Conservation (phyloP, 306 rosid species). For the Castanea sativa region DNA sequence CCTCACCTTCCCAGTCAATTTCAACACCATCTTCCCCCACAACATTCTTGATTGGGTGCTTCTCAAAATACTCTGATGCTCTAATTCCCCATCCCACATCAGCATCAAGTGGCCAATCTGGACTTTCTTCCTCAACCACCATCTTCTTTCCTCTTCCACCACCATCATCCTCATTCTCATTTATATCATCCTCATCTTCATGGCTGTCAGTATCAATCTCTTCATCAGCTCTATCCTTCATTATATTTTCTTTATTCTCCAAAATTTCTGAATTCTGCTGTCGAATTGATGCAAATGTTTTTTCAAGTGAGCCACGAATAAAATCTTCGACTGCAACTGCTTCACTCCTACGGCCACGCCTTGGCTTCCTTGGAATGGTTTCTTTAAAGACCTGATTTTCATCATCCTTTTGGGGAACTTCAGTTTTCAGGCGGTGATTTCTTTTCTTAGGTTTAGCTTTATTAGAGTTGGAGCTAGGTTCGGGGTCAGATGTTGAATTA, state of each 20-base stretch:
- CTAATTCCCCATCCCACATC: conserved; percentile 94
- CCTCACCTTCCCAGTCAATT: conserved; percentile 97
- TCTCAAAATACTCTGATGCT: conserved; percentile 89
- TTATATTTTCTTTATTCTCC: conserved; percentile 42
- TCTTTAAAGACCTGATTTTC: conserved; percentile 32
- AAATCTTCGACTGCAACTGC: conserved; percentile 71
- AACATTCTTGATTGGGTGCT: conserved; percentile 75
- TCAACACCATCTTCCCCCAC: conserved; percentile 73
- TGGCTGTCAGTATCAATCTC: conserved; percentile 12
- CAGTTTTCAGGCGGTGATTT: conserved; percentile 15
- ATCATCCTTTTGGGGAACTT: conserved; percentile 13
- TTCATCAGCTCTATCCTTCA: conserved; percentile 45
- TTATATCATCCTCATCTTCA: conserved; percentile 12
- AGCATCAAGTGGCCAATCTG: conserved; percentile 84
- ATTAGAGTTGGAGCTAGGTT: conserved; percentile 28
- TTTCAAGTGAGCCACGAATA: conserved; percentile 52
- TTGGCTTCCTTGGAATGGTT: conserved; percentile 62
- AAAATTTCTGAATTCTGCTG: conserved; percentile 46
- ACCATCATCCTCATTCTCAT: conserved; percentile 16
- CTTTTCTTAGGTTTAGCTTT: conserved; percentile 27
- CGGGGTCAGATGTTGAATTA: conserved; percentile 28
- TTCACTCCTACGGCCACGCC: conserved; percentile 84
- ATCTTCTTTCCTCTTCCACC: conserved; percentile 20
- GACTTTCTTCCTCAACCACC: conserved; percentile 82
- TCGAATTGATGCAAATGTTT: conserved; percentile 60